Base-by-base conservation (phyloP, 2,329 filamentous ascomycete genomes). In the Intubia oerlemansii region DNA sequence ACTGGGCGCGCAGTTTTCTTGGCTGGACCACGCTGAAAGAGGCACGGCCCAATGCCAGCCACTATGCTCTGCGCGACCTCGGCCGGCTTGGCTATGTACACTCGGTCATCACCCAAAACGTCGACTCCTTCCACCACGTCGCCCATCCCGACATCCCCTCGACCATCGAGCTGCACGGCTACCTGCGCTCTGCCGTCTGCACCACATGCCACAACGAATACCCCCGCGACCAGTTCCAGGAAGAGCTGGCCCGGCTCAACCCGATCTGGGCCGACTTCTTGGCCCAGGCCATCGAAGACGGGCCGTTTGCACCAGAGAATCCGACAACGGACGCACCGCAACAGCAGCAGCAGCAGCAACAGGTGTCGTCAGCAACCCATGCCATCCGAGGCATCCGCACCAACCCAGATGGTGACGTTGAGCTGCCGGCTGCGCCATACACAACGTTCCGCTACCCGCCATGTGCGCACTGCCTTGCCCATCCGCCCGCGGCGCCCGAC, bases 361-460 rank as follows among this genome's bases (percentile, higher is more conserved):
- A n/a, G n/a, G n/a, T n/a, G n/a, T n/a, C n/a, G n/a, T n/a, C n/a
- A n/a, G n/a, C n/a, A n/a, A n/a, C n/a, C n/a, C n/a, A n/a, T n/a
- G 5, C 59, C 21, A 62, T 34, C 4, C 33, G 32, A 16, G 81
- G 81, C 0, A 56, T 93, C 36, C 78, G 73, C 46, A 71, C 80
- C 19, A 95, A 95, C 41, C 84, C 88, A 0, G 88, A 98, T 43
- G 88, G 88, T 28, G 88, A 98, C 44, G 80, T 93, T 16, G 84
- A 95, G 43, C 52, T 95, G 13, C 80, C 82, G 0, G 69, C 74
- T 29, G 82, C 82, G 2, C 77, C 81, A 1, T 95, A 95, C 47
- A 75, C 69, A 10, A 85, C 75, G 0, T 95, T 95, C 45, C 61
- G 82, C 39, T 95, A 95, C 42, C 88, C 88, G 0, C 65, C 85